Evolutionary conservation across 495 filamentous ascomycete genomes (phyloP), one percentile per base, ranked within the genome.

Genomic region (Peziza echinospora): DNA sequence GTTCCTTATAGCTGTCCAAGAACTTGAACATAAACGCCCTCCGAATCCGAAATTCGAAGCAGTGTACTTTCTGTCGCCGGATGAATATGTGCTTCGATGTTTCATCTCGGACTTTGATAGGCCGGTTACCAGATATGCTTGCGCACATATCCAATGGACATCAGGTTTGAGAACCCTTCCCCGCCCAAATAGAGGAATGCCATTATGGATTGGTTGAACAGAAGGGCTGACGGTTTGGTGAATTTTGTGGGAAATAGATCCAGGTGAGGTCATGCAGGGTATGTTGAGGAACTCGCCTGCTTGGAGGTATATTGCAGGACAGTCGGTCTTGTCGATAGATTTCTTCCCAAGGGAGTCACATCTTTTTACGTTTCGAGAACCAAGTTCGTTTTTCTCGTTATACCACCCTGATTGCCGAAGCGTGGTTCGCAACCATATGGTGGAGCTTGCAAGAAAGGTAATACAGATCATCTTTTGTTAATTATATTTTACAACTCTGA

Each of bases 341-440:
- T 97, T 73, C 60, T 87, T 76, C 60, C 85, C 89, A 21, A 75
- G 82, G 47, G 89, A 97, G 65, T 92, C 91, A 10, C 82, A 83
- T 55, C 63, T 97, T 25, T 66, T 93, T 50, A 93, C 84, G 1
- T 92, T 96, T 51, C 70, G 80, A 47, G 89, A 96, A 60, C 87
- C 91, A 0, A 91, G 77, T 70, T 93, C 85, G 63, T 96, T 96
- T 58, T 86, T 84, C 3, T 71, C 87, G 9, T 64, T 97, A 44
- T 97, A 79, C 65, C 86, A 96, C 59, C 87, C 89, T 9, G 72
- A 69, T 43, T 96, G 91, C 62, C 87, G 86, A 57, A 68, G 78
- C 50, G 68, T 94, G 41, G 77, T 96, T 26, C 70, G 74, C 30
- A 67, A 69, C 34, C 87, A 97, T 55, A 71, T 97, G 65, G 71